phyloP scores from a whole-genome alignment of 768 basidiomycete species.

The Jaapia argillacea region DNA sequence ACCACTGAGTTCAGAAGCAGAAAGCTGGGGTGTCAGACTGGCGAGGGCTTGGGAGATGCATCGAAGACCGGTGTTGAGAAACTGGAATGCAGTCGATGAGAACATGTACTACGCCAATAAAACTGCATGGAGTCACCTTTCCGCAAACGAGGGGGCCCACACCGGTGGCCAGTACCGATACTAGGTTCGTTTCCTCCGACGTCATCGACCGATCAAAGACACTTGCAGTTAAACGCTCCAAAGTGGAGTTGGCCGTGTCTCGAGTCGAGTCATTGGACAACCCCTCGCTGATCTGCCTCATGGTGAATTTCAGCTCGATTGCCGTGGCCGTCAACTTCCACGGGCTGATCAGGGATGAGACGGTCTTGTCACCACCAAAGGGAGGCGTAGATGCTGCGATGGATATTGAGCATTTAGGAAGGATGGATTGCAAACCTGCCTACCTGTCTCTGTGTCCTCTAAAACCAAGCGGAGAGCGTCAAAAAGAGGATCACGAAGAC shows the following conservation, averaged over 20 bases:
- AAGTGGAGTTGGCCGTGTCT: conserved; percentile 43
- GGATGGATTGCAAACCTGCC: too few relatives aligned
- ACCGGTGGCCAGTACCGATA: conserved; percentile 73
- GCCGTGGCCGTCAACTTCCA: conserved; percentile 80
- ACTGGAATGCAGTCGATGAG: conserved; percentile 26
- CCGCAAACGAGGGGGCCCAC: conserved; percentile 55
- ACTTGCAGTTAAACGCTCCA: conserved; percentile 57
- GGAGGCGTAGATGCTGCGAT: not conserved
- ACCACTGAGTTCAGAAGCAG: conserved; percentile 21
- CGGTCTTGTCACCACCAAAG: conserved; percentile 14
- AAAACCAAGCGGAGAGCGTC: conserved; percentile 59
- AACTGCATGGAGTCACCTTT: conserved; percentile 35
- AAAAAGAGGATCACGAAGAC: conserved; percentile 51
- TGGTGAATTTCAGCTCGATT: conserved; percentile 66
- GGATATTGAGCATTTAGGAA: not conserved
- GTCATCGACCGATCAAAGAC: conserved; percentile 68
- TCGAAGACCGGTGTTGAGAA: conserved; percentile 65
- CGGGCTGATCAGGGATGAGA: conserved; percentile 62
- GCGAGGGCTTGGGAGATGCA: conserved; percentile 51
- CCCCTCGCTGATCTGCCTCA: conserved; percentile 64
- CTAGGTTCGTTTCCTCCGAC: conserved; percentile 72
- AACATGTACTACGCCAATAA: not conserved
- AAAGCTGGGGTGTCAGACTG: conserved; percentile 17
- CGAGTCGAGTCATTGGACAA: conserved; percentile 46
- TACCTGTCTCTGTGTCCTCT: conserved; percentile 52